These are phyloP conservation scores for Buddleja alternifolia DNA, from an alignment of 257 asterid species.

Conservation along the genomic window DNA sequence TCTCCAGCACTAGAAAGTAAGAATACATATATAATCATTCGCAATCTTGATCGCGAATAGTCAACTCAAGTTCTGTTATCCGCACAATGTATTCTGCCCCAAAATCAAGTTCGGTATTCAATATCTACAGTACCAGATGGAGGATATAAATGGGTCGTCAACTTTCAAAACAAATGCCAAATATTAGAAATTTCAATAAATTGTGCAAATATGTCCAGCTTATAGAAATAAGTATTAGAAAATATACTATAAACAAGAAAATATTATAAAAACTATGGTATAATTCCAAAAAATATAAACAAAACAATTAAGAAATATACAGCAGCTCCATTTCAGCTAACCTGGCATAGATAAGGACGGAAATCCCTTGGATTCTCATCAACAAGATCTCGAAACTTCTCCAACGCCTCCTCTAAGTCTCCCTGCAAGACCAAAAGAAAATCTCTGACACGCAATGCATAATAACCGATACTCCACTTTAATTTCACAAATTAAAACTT, in stretches of 20 bases:
- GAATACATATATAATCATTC: background rate
- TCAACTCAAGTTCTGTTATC: background rate
- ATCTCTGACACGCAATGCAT: background rate
- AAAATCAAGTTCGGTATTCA: background rate
- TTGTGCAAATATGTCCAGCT: background rate
- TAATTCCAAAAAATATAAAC: background rate
- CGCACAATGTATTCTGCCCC: background rate
- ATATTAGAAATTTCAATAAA: background rate
- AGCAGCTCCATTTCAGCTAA: constrained; percentile 25
- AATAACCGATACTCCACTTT: background rate
- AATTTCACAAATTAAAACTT: background rate
- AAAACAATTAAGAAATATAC: background rate
- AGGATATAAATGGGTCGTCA: background rate
- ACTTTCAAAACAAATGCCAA: background rate
- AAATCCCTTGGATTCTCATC: constrained; percentile 93
- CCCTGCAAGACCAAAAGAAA: constrained; percentile 57
- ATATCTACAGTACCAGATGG: background rate
- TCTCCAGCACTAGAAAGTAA: background rate
- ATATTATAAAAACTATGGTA: background rate
- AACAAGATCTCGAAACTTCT: constrained; percentile 65
- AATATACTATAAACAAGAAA: background rate
- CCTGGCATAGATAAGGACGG: constrained; percentile 95
- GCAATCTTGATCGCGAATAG: background rate
- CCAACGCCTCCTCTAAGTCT: constrained; percentile 75
- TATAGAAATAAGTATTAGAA: background rate